phyloP scores from a whole-genome alignment of 2,329 filamentous ascomycete species.

The Drechmeria coniospora region DNA sequence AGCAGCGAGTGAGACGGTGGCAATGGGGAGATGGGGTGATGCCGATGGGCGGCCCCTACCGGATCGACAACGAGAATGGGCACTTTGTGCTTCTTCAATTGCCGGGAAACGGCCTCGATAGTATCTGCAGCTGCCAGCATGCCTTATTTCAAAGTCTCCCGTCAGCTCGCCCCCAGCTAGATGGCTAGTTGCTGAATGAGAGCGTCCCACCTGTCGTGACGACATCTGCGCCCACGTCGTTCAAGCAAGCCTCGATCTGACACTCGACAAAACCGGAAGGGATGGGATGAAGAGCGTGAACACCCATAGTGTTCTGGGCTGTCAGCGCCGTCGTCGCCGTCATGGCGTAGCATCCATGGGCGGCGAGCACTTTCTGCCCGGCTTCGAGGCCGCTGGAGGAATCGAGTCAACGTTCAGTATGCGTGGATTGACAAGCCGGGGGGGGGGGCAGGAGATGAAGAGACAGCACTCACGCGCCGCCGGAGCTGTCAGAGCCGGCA shows the following conservation, averaged over 20 bases:
- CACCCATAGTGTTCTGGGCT: slow-evolving; percentile 84
- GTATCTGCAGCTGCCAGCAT: slow-evolving; percentile 24
- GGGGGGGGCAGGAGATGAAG: slow-evolving; percentile 3
- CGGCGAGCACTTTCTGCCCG: slow-evolving; percentile 86
- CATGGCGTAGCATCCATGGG: slow-evolving; percentile 89
- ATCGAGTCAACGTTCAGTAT: slow-evolving; percentile 1
- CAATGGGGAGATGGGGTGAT: background rate
- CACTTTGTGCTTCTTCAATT: slow-evolving; percentile 16
- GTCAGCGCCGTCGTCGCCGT: slow-evolving; percentile 90
- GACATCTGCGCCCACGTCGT: slow-evolving; percentile 76
- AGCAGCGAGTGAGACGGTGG: slow-evolving; percentile 1
- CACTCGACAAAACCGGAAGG: slow-evolving; percentile 66
- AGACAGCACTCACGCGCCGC: slow-evolving; percentile 51
- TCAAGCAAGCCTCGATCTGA: slow-evolving; percentile 72
- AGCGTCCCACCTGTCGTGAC: slow-evolving; percentile 64
- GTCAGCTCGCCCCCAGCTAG: slow-evolving; percentile 1
- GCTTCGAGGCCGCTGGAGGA: slow-evolving; percentile 72
- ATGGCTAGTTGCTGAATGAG: background rate
- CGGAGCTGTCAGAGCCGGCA: slow-evolving; percentile 80
- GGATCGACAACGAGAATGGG: slow-evolving; percentile 21
- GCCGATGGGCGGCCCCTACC: slow-evolving; percentile 9
- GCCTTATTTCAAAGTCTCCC: slow-evolving; percentile 10
- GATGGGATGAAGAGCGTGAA: slow-evolving; percentile 64
- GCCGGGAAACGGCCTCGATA: slow-evolving; percentile 18
- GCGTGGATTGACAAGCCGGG: slow-evolving; percentile 3